A percentile compares a stretch with the other conserved stretches of the same genome.
phyloP scores from a whole-genome alignment of 495 filamentous ascomycete genomes.

The Penicillium macrosclerotiorum region DNA sequence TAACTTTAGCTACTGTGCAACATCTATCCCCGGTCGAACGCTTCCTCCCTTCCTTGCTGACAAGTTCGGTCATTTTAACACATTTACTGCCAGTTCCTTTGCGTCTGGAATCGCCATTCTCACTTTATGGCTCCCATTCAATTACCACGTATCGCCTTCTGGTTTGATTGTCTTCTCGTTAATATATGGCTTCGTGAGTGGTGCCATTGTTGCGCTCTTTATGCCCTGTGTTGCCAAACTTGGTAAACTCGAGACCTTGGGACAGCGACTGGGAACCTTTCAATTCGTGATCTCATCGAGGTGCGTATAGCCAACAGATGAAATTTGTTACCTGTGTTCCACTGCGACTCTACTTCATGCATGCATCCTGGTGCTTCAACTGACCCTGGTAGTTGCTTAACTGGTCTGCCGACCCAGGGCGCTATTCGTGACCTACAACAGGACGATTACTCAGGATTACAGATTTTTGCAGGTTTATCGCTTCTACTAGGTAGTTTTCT shows the following conservation, averaged over 20 bases:
- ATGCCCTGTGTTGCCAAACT: constrained; percentile 5
- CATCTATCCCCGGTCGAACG: background rate
- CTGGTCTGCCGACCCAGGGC: constrained; percentile 3
- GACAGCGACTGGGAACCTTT: background rate
- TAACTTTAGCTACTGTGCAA: too few species aligned
- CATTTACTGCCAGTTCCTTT: background rate
- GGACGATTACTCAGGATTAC: background rate
- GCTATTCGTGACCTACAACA: background rate
- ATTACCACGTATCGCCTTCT: background rate
- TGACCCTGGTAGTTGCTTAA: constrained; percentile 1
- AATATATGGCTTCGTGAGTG: constrained; percentile 1
- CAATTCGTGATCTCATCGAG: background rate
- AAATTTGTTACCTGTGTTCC: background rate
- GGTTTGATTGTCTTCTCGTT: constrained; percentile 2
- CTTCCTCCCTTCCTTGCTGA: background rate
- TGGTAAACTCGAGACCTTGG: constrained; percentile 2
- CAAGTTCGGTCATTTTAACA: background rate
- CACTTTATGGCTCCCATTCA: background rate
- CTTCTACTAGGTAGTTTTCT: background rate
- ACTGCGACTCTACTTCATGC: too few species aligned
- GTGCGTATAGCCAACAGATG: background rate
- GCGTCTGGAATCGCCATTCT: background rate
- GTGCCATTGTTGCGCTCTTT: background rate
- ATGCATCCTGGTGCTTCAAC: background rate
- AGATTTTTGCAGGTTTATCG: background rate